Percentiles rank a stretch among this genome's conserved stretches.
Conservation (phyloP, 345 rosid species). For the Gossypium mustelinum region DNA sequence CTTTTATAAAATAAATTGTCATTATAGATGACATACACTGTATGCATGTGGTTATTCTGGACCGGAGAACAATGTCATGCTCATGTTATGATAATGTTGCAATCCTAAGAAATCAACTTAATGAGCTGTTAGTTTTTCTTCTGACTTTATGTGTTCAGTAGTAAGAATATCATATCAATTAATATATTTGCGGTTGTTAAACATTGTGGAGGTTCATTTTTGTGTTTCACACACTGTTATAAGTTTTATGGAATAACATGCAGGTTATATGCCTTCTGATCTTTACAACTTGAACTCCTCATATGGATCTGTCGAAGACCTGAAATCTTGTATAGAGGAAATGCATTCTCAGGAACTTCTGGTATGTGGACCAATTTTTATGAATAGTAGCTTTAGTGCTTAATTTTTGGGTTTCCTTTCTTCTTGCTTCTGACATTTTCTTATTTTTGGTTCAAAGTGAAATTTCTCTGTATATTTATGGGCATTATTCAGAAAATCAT, state of each 20-base stretch:
- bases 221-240: neutral
- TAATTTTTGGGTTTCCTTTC: neutral
- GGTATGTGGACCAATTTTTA: conserved; percentile 24
- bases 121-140: neutral
- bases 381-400: conserved; percentile 9
- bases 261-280: conserved; percentile 56
- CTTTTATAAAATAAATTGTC: conserved; percentile 6
- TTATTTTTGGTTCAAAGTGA: neutral
- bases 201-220: neutral
- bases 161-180: neutral
- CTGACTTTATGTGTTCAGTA: neutral
- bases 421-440: neutral
- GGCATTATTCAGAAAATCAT: neutral
- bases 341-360: conserved; percentile 42
- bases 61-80: neutral
- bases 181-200: neutral
- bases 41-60: neutral
- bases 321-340: conserved; percentile 42
- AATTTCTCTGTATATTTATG: neutral
- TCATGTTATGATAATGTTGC: neutral
- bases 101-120: conserved; percentile 2
- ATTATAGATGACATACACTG: neutral
- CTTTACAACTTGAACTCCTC: conserved; percentile 55
- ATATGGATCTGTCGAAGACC: conserved; percentile 43
- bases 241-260: conserved; percentile 15